phyloP scores from a whole-genome alignment of 2,329 filamentous ascomycete genomes.

The Alternaria triticina region DNA sequence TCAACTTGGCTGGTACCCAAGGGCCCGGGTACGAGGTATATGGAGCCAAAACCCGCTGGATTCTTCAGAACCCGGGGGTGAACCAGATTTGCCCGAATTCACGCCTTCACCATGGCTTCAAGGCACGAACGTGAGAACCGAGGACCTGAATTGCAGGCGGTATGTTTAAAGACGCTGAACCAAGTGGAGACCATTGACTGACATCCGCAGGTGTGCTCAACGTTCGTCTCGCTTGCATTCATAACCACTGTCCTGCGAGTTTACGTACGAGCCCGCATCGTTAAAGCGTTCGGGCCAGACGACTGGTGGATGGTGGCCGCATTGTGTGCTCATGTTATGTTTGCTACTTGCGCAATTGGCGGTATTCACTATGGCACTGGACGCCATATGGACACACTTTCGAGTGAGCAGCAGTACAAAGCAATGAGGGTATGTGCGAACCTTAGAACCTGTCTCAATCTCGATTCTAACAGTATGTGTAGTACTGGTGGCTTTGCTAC shows the following conservation, averaged over 20 bases:
- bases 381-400: slow-evolving; percentile 35
- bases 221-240: slow-evolving; percentile 51
- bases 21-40: slow-evolving; percentile 16
- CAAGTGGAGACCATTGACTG: slow-evolving; percentile 1
- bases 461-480: background rate
- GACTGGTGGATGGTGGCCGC: slow-evolving; percentile 43
- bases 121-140: slow-evolving; percentile 24
- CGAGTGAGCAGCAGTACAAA: slow-evolving; percentile 27
- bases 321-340: slow-evolving; percentile 37
- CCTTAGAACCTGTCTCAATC: background rate
- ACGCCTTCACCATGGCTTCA: slow-evolving; percentile 26
- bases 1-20: slow-evolving; percentile 7
- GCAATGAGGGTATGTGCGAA: slow-evolving; percentile 35
- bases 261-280: slow-evolving; percentile 50
- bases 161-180: slow-evolving; percentile 20
- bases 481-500: slow-evolving; percentile 48
- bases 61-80: slow-evolving; percentile 16
- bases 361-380: slow-evolving; percentile 43
- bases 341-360: slow-evolving; percentile 37
- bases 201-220: slow-evolving; percentile 35
- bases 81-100: slow-evolving; percentile 17
- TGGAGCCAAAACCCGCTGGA: slow-evolving; percentile 18
- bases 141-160: slow-evolving; percentile 40
- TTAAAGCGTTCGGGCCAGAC: slow-evolving; percentile 48
- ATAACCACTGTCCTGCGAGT: slow-evolving; percentile 47